Conservation (phyloP, 2,329 filamentous ascomycete species). For the Hirsutella rhossiliensis region DNA sequence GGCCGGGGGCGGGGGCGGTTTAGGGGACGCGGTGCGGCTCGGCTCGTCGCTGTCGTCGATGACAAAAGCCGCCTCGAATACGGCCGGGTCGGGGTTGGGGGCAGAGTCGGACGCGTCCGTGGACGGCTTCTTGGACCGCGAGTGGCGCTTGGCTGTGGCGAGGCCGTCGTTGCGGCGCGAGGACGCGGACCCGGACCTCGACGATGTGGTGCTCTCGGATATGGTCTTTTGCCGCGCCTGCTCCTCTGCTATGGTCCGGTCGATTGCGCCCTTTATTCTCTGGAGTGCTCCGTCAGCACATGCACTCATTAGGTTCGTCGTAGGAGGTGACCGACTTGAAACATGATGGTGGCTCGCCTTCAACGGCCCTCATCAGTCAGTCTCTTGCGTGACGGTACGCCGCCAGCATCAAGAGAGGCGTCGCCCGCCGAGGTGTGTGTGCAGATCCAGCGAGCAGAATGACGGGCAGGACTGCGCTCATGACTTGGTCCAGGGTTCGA, state of each 20-base stretch:
- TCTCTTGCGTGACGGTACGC: too few species aligned
- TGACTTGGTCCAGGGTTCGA: neutral
- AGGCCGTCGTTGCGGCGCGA: constrained; percentile 16
- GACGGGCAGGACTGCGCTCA: neutral
- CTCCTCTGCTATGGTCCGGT: constrained; percentile 82
- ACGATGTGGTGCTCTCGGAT: constrained; percentile 28
- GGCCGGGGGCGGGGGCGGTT: constrained; percentile 22
- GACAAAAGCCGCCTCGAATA: constrained; percentile 78
- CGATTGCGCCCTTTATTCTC: constrained; percentile 76
- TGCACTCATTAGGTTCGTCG: too few species aligned
- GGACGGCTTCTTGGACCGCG: constrained; percentile 23
- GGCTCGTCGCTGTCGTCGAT: constrained; percentile 71
- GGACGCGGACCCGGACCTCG: constrained; percentile 19
- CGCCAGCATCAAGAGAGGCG: neutral
- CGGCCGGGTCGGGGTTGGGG: constrained; percentile 63
- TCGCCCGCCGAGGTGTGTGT: neutral
- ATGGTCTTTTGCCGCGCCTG: constrained; percentile 62
- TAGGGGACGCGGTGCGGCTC: constrained; percentile 49
- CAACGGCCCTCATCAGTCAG: neutral
- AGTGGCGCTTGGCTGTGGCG: constrained; percentile 10
- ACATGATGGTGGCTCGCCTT: constrained; percentile 7
- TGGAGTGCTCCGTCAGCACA: constrained; percentile 22
- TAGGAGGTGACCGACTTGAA: constrained; percentile 4
- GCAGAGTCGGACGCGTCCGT: constrained; percentile 25
- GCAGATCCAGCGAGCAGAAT: neutral